Evolutionary conservation across 495 filamentous ascomycete genomes (phyloP).

Genomic region (Patellaria atrata): DNA sequence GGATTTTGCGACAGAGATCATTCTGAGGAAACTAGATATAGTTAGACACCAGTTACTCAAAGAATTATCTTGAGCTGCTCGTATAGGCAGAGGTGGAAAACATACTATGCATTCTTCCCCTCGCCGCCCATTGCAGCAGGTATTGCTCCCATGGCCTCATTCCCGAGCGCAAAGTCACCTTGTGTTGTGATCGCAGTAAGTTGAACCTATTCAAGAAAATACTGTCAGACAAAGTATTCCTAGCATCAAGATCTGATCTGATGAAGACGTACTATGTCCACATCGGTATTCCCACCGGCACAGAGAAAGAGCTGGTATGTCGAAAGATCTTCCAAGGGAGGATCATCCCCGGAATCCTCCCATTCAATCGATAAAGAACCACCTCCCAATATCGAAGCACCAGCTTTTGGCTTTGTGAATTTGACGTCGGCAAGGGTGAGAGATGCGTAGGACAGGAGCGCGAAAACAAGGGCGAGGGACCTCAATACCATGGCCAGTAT

Average conservation of each 20-base stretch:
- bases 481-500: conserved; percentile 25
- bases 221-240: not conserved
- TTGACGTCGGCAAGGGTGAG: conserved; percentile 40
- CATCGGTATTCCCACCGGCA: conserved; percentile 43
- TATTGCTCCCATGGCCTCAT: conserved; percentile 37
- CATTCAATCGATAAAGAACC: conserved; percentile 40
- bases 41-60: not conserved
- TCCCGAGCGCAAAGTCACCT: conserved; percentile 34
- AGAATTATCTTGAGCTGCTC: not conserved
- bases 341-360: conserved; percentile 40
- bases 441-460: conserved; percentile 30
- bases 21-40: conserved; percentile 46
- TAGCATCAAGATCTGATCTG: not conserved
- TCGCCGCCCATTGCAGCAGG: conserved; percentile 33
- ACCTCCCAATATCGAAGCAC: conserved; percentile 33
- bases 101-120: conserved; percentile 50
- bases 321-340: conserved; percentile 35
- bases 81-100: not conserved
- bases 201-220: conserved; percentile 28
- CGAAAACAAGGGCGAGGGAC: conserved; percentile 30
- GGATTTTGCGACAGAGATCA: conserved; percentile 37
- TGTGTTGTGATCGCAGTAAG: conserved; percentile 29
- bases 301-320: conserved; percentile 49
- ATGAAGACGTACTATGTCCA: conserved; percentile 27
- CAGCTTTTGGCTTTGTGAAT: conserved; percentile 39